phyloP scores from a whole-genome alignment of 108 stramenopile genomes.

The Cyclotella cryptica region DNA sequence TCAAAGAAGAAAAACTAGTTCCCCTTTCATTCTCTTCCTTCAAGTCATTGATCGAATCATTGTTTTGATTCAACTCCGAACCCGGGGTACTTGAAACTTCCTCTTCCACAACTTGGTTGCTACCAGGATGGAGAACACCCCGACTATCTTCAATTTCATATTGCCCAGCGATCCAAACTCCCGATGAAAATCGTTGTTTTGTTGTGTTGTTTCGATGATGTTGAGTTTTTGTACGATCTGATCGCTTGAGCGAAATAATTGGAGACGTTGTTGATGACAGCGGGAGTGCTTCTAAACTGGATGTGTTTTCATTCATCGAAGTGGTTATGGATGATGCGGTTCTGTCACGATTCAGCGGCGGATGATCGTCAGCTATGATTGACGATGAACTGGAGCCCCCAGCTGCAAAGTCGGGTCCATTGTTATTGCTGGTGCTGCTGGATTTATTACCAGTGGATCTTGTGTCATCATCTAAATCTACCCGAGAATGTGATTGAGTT shows the following conservation, averaged over 20 bases:
- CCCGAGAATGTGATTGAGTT: too few species aligned
- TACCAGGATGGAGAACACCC: slow-evolving; percentile 18
- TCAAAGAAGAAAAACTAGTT: slow-evolving; percentile 17
- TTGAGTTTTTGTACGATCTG: not conserved
- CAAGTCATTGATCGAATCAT: not conserved
- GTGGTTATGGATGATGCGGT: not conserved
- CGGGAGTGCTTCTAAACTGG: too few species aligned
- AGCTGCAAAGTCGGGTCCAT: slow-evolving; percentile 42
- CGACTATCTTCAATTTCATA: slow-evolving; percentile 37
- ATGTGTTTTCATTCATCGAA: too few species aligned
- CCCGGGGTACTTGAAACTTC: not conserved
- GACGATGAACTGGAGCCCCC: slow-evolving; percentile 14
- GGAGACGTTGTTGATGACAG: too few species aligned
- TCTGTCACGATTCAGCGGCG: not conserved
- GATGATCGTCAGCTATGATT: not conserved
- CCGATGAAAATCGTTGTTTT: slow-evolving; percentile 32
- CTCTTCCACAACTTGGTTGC: not conserved
- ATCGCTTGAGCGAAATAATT: too few species aligned
- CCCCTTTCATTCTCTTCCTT: not conserved
- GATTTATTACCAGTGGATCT: not conserved
- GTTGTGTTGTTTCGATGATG: not conserved
- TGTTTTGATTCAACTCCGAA: not conserved
- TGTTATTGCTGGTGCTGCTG: not conserved
- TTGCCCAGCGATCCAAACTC: slow-evolving; percentile 44
- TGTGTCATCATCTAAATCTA: not conserved